These are phyloP conservation scores for Trichosanthes cucumerina DNA, from an alignment of 306 rosid genomes.

Conservation along the genomic window DNA sequence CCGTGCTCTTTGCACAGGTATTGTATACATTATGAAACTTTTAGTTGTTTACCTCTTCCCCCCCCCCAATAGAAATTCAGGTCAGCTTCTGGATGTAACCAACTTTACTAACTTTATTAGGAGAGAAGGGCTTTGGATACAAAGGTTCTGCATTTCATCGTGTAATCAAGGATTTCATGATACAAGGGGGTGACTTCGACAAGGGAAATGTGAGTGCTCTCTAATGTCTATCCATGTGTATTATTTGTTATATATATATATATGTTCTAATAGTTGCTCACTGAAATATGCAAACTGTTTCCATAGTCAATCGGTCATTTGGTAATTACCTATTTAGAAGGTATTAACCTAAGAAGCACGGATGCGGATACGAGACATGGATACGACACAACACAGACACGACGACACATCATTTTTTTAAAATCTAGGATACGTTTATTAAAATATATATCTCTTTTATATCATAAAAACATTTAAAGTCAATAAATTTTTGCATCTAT, in stretches of 20 bases:
- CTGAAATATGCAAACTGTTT: background rate
- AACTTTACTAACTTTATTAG: constrained; percentile 22
- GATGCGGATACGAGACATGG: no score
- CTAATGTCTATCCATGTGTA: background rate
- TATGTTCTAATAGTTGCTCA: background rate
- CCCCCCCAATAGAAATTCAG: background rate
- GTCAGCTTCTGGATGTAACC: background rate
- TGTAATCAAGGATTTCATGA: constrained; percentile 94
- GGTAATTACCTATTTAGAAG: background rate
- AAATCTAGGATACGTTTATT: no score
- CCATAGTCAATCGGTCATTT: background rate
- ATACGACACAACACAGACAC: no score
- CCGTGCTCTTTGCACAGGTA: constrained; percentile 95
- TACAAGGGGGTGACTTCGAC: constrained; percentile 95
- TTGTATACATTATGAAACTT: background rate
- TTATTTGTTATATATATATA: no score
- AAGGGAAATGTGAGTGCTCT: constrained; percentile 69
- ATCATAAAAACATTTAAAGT: no score
- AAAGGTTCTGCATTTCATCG: constrained; percentile 77
- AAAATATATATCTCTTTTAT: no score
- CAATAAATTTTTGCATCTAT: no score
- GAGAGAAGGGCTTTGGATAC: constrained; percentile 94
- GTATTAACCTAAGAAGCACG: no score
- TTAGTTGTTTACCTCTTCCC: background rate
- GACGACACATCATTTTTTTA: no score